Evolutionary conservation across 495 filamentous ascomycete genomes (phyloP).

Genomic region (Tuber melanosporum): DNA sequence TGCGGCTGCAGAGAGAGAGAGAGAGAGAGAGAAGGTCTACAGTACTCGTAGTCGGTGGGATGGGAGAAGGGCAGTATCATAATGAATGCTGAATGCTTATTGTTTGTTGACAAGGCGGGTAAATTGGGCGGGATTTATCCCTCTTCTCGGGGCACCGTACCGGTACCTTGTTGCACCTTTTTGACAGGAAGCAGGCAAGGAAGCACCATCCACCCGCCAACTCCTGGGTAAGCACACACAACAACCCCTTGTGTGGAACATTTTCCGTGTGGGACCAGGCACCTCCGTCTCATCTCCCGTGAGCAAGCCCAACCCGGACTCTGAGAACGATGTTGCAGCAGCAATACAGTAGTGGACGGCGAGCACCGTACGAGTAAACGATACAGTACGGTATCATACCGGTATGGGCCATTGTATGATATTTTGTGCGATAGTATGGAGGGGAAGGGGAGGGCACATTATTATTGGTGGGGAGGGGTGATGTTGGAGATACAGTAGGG

Average conservation of each 20-base stretch:
- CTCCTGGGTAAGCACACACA: not conserved
- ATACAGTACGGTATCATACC: no score
- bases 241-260: not conserved
- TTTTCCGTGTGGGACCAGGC: slow-evolving; percentile 8
- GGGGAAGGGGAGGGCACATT: not conserved
- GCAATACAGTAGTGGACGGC: not conserved
- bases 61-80: not conserved
- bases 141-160: not conserved
- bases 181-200: not conserved
- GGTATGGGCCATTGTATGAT: not conserved
- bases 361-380: not conserved
- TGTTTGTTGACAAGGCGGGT: not conserved
- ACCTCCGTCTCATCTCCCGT: slow-evolving; percentile 34
- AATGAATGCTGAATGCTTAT: not conserved
- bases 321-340: not conserved
- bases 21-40: not conserved
- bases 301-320: not conserved
- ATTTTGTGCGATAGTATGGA: not conserved
- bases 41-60: not conserved
- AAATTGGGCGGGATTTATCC: not conserved
- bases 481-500: not conserved
- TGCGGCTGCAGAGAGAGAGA: not conserved
- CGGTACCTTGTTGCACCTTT: not conserved
- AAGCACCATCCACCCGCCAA: not conserved
- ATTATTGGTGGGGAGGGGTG: not conserved